Conservation (phyloP, 2,329 filamentous ascomycete species). For the Talaromyces sp. region DNA sequence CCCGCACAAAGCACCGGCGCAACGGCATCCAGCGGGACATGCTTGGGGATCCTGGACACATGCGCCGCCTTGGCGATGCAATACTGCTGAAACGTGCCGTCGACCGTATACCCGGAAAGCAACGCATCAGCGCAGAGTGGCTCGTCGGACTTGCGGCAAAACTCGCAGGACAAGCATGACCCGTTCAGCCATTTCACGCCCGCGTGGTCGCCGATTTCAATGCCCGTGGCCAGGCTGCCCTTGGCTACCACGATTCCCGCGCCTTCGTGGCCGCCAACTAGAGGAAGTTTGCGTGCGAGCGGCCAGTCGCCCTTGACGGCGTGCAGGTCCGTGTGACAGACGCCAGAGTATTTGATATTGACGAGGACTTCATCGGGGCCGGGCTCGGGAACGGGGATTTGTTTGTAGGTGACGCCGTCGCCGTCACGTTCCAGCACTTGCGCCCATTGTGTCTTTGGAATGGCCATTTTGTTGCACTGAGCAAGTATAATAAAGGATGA, state of each 20-base stretch:
- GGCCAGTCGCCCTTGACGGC: conserved; percentile 90
- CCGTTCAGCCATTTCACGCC: conserved; percentile 93
- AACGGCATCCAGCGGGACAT: conserved; percentile 68
- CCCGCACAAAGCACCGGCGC: conserved; percentile 78
- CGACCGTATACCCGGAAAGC: conserved; percentile 86
- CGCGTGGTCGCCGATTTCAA: conserved; percentile 76
- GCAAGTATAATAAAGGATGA: no score
- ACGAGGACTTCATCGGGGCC: conserved; percentile 86
- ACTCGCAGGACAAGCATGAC: conserved; percentile 74
- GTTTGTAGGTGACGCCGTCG: conserved; percentile 45
- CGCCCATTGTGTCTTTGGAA: conserved; percentile 85
- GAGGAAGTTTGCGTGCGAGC: conserved; percentile 70
- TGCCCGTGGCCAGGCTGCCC: conserved; percentile 69
- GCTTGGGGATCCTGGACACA: conserved; percentile 74
- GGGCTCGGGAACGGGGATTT: conserved; percentile 73
- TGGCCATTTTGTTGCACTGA: conserved; percentile 25
- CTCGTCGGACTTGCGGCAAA: conserved; percentile 77
- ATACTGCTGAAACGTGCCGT: conserved; percentile 92
- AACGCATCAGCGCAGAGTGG: conserved; percentile 70
- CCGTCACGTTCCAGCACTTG: conserved; percentile 81
- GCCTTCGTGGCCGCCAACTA: conserved; percentile 76
- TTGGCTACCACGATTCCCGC: conserved; percentile 77
- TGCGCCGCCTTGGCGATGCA: conserved; percentile 79
- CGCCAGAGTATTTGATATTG: conserved; percentile 84
- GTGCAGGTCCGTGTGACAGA: conserved; percentile 82